A percentile compares a stretch with the other conserved stretches of the same genome.
These are phyloP conservation scores for Starmerella apis DNA, from an alignment of 805 yeast genomes.

Conservation along the genomic window DNA sequence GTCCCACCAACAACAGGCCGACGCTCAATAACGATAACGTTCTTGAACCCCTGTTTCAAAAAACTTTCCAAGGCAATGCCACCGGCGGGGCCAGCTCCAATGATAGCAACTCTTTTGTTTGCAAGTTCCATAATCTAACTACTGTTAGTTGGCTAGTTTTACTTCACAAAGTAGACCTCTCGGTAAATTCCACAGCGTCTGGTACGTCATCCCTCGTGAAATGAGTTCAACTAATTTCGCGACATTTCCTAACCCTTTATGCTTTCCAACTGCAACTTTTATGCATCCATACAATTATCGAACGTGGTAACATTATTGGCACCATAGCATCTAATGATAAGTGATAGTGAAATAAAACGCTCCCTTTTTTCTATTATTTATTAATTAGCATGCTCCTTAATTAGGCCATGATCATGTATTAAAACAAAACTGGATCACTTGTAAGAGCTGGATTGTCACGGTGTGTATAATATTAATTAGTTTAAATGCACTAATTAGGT, in stretches of 20 bases:
- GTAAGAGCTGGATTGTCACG: no score
- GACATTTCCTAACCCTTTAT: background rate
- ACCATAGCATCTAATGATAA: no score
- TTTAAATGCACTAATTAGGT: no score
- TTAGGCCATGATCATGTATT: no score
- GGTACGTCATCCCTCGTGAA: constrained; percentile 3
- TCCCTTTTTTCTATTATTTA: no score
- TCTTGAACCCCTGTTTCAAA: constrained; percentile 13
- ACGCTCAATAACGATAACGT: constrained; percentile 18
- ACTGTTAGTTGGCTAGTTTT: background rate
- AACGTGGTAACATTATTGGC: no score
- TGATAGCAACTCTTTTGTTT: constrained; percentile 12
- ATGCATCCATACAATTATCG: background rate
- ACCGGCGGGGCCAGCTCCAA: constrained; percentile 23
- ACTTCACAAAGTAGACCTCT: no score
- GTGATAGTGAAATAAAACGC: no score
- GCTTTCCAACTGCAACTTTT: background rate
- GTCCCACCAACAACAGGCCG: constrained; percentile 18
- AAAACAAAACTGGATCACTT: no score
- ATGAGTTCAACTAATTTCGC: background rate
- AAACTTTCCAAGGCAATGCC: constrained; percentile 18
- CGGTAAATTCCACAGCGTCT: background rate
- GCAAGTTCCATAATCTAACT: background rate
- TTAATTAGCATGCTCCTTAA: no score
- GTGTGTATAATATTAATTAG: no score